These are phyloP conservation scores for Cenchrus purpureus DNA, from an alignment of 176 grass and related monocot genomes.

Conservation along the genomic window DNA sequence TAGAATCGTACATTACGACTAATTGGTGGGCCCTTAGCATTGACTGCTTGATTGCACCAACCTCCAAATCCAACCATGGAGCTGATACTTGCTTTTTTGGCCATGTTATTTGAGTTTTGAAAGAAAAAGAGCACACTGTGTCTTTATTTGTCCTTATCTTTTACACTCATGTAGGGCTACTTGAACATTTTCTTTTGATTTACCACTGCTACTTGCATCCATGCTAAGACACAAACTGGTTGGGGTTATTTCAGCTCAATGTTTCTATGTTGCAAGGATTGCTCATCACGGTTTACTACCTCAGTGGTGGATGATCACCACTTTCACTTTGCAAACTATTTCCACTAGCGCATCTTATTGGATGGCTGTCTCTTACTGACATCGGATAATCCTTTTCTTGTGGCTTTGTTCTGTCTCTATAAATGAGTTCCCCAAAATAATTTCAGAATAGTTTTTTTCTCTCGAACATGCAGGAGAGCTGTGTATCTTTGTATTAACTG, in stretches of 20 bases:
- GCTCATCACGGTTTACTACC: not conserved
- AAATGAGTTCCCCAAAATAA: constrained; percentile 34
- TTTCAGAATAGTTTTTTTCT: not conserved
- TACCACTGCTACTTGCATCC: constrained; percentile 23
- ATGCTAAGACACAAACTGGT: not conserved
- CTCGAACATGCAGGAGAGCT: no score
- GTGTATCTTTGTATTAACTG: no score
- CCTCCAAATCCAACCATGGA: constrained; percentile 39
- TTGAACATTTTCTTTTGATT: constrained; percentile 31
- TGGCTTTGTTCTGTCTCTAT: constrained; percentile 41
- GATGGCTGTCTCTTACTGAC: not conserved
- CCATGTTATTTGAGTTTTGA: constrained; percentile 31
- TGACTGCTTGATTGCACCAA: constrained; percentile 49
- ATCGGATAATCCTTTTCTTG: constrained; percentile 34
- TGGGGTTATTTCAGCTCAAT: constrained; percentile 16
- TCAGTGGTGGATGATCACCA: constrained; percentile 8
- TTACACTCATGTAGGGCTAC: not conserved
- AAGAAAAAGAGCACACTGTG: constrained; percentile 35
- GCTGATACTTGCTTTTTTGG: constrained; percentile 26
- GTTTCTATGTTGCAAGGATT: constrained; percentile 17
- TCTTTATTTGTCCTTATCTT: constrained; percentile 33
- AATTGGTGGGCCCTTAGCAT: constrained; percentile 45
- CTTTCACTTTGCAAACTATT: constrained; percentile 13
- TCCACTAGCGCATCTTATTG: constrained; percentile 26
- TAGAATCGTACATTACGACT: constrained; percentile 36